Evolutionary conservation across 228 moss, liverwort and hornwort genomes (phyloP), one percentile per base, ranked within the genome.

Genomic region (Sphagnum fallax): DNA sequence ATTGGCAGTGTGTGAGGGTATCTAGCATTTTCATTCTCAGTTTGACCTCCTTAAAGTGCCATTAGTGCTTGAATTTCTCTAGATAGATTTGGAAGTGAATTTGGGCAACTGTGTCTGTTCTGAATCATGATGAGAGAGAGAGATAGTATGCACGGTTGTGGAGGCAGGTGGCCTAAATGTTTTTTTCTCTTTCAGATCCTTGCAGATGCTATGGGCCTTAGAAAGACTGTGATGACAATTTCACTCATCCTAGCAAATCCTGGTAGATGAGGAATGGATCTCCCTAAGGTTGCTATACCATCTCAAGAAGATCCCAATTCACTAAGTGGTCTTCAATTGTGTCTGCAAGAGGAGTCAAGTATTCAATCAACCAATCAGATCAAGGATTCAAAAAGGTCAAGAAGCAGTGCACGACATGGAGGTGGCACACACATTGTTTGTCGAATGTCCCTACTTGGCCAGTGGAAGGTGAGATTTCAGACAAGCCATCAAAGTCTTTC

Each of bases 171-270:
- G 0, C 0, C 0, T 16, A 16, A 16, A 16, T 16, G 16, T 16
- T 16, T 16, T 0, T 16, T 16, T 16, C 16, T 16, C 16, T 16
- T 16, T 16, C 91, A 94, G 94, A 94, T 94, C 73, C 80, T 94
- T 72, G 91, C 91, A 66, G 94, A 94, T 84, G 91, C 94, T 13
- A 94, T 94, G 91, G 94, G 91, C 60, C 75, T 94, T 73, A 91
- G 94, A 15, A 94, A 94, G 69, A 94, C 94, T 11, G 91, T 94
- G 66, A 94, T 94, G 94, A 84, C 72, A 9, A 94, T 94, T 74
- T 81, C 94, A 64, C 71, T 85, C 52, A 69, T 94, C 13, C 67
- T 89, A 62, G 75, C 91, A 65, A 85, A 82, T 75, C 88, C 82
- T 78, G 90, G 89, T 49, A 83, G 69, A 82, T 90, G 94, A 60